Conservation (phyloP, 495 filamentous ascomycete genomes). For the Penicillium cinerascens region DNA sequence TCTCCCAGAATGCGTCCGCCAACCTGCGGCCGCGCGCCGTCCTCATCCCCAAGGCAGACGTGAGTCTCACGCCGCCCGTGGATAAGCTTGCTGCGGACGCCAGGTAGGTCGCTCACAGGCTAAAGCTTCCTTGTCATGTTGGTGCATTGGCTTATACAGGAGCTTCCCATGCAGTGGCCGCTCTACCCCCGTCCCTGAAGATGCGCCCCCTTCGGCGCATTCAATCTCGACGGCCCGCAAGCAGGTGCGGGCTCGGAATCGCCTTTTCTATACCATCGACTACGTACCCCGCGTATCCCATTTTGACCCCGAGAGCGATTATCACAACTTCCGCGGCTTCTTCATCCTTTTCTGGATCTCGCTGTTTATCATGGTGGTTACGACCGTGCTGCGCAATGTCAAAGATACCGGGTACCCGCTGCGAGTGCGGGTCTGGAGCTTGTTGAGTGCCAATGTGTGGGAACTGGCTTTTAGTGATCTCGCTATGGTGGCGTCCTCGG, state of each 20-base stretch:
- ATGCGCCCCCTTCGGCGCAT: constrained; percentile 85
- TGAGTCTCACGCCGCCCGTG: constrained; percentile 18
- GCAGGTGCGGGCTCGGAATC: constrained; percentile 77
- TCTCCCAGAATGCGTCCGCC: constrained; percentile 28
- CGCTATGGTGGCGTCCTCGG: constrained; percentile 76
- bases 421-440: constrained; percentile 76
- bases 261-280: constrained; percentile 93
- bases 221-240: constrained; percentile 81
- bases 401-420: constrained; percentile 90
- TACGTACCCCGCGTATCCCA: constrained; percentile 92
- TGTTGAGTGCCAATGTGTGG: constrained; percentile 84
- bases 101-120: constrained; percentile 23
- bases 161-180: constrained; percentile 56
- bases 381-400: constrained; percentile 82
- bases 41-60: constrained; percentile 22
- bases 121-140: no score
- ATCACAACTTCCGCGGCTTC: constrained; percentile 93
- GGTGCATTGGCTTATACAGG: constrained; percentile 4
- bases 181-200: constrained; percentile 83
- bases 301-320: constrained; percentile 89
- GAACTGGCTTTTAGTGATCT: constrained; percentile 80
- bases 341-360: constrained; percentile 98
- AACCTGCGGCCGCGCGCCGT: constrained; percentile 33
- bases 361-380: constrained; percentile 93
- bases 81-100: constrained; percentile 27